Percentiles rank a stretch among this genome's conserved stretches.
Evolutionary conservation across 2,329 filamentous ascomycete species (phyloP).

Genomic region (Arthrobotrys musiformis): DNA sequence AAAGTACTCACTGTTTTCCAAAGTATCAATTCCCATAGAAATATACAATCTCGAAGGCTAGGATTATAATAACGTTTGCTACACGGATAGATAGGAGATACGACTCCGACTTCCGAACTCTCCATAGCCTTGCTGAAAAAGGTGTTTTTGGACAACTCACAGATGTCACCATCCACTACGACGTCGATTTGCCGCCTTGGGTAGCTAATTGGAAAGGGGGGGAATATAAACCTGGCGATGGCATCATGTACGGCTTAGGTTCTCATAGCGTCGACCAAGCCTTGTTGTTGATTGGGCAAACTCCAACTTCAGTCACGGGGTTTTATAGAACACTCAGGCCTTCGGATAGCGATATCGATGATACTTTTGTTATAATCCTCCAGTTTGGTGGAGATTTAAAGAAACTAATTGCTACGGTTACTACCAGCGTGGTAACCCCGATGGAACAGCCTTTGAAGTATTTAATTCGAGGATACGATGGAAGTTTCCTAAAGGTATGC

Average conservation of each 20-base stretch:
- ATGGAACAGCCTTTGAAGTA: conserved; percentile 61
- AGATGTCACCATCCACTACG: conserved; percentile 57
- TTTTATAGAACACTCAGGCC: conserved; percentile 61
- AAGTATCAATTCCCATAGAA: conserved; percentile 53
- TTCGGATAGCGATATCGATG: conserved; percentile 58
- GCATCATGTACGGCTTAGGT: conserved; percentile 63
- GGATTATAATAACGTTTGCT: background rate
- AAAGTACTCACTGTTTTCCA: conserved; percentile 63
- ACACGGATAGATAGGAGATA: conserved; percentile 60
- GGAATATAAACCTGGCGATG: conserved; percentile 58
- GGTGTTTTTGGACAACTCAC: conserved; percentile 56
- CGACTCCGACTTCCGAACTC: conserved; percentile 63
- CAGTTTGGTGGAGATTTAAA: conserved; percentile 36
- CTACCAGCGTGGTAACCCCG: conserved; percentile 60
- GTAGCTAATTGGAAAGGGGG: conserved; percentile 56
- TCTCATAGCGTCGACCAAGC: conserved; percentile 63
- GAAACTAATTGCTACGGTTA: conserved; percentile 61
- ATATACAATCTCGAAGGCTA: background rate
- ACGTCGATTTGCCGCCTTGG: conserved; percentile 57
- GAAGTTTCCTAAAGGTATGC: conserved; percentile 63
- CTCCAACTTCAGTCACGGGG: conserved; percentile 55
- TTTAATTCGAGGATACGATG: conserved; percentile 61
- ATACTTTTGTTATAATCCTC: conserved; percentile 57
- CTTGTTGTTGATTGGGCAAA: conserved; percentile 62
- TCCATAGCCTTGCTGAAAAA: conserved; percentile 55